Conservation (phyloP, 768 basidiomycete species). For the Baorangia bicolor region DNA sequence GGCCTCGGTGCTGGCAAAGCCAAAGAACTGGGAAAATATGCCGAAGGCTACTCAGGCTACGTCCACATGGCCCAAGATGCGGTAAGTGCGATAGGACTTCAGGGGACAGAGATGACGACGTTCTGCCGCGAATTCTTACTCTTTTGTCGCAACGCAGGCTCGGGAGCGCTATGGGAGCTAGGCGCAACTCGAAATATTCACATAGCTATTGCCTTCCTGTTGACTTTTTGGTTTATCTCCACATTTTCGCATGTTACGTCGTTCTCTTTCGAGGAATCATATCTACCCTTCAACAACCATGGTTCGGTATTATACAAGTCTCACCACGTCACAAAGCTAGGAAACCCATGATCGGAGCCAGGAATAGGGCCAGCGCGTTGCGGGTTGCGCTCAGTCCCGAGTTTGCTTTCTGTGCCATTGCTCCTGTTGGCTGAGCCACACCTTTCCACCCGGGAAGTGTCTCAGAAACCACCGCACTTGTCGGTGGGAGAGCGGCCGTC, state of each 20-base stretch:
- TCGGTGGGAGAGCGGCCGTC: slow-evolving; percentile 50
- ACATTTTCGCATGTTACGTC: slow-evolving; percentile 10
- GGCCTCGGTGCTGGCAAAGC: slow-evolving; percentile 93
- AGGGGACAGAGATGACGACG: slow-evolving; percentile 21
- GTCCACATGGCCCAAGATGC: slow-evolving; percentile 72
- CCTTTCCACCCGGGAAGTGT: slow-evolving; percentile 44
- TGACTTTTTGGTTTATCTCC: slow-evolving; percentile 16
- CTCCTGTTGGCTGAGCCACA: slow-evolving; percentile 10
- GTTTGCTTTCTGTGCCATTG: slow-evolving; percentile 21
- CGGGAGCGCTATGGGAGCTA: slow-evolving; percentile 37
- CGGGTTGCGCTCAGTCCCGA: slow-evolving; percentile 19
- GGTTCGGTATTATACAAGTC: neutral
- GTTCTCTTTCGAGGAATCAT: slow-evolving; percentile 18
- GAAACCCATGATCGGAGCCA: slow-evolving; percentile 30
- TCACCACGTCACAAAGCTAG: slow-evolving; percentile 19
- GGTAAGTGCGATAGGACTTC: slow-evolving; percentile 40
- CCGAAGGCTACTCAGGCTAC: slow-evolving; percentile 68
- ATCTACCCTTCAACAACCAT: slow-evolving; percentile 10
- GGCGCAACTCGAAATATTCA: slow-evolving; percentile 10
- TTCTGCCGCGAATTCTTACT: slow-evolving; percentile 24
- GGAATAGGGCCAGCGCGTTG: slow-evolving; percentile 21
- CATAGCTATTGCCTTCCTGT: slow-evolving; percentile 8
- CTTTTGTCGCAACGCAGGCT: slow-evolving; percentile 29
- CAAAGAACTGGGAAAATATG: slow-evolving; percentile 72
- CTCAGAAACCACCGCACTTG: slow-evolving; percentile 64